These are phyloP conservation scores for Tinospora cordifolia DNA, from an alignment of 164 flowering plant genomes.

Conservation along the genomic window DNA sequence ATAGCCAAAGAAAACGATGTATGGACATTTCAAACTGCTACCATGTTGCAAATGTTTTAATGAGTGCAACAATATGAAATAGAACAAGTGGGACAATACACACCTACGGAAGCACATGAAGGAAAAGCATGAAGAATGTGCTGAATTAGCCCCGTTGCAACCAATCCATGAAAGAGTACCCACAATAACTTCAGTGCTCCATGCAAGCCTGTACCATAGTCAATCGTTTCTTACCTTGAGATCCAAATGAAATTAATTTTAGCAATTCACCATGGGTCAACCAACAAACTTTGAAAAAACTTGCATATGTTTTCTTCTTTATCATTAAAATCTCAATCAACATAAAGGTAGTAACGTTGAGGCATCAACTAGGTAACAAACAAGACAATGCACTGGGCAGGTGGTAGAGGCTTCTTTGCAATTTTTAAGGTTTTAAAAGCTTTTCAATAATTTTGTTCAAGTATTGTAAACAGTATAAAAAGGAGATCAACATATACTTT, in stretches of 20 bases:
- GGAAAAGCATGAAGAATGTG: constrained; percentile 67
- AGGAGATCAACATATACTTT: background rate
- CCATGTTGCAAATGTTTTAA: background rate
- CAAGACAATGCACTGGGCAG: background rate
- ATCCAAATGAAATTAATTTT: background rate
- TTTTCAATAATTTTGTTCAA: background rate
- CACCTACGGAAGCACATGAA: constrained; percentile 88
- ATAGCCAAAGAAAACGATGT: no score
- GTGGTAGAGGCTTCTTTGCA: background rate
- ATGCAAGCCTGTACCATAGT: constrained; percentile 37
- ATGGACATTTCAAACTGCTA: no score
- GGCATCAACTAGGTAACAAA: background rate
- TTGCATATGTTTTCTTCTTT: background rate
- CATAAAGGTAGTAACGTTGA: background rate
- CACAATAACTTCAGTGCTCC: constrained; percentile 39
- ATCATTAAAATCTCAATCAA: background rate
- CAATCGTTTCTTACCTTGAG: background rate
- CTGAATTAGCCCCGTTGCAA: constrained; percentile 54
- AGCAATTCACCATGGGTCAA: background rate
- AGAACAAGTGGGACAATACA: constrained; percentile 6
- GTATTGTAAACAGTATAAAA: background rate
- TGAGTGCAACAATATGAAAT: background rate
- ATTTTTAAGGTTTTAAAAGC: background rate
- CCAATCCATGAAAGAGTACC: constrained; percentile 65
- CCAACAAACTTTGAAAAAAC: background rate